These are phyloP conservation scores for Globisporangium emineosum DNA, from an alignment of 352 stramenopile genomes.

Conservation along the genomic window DNA sequence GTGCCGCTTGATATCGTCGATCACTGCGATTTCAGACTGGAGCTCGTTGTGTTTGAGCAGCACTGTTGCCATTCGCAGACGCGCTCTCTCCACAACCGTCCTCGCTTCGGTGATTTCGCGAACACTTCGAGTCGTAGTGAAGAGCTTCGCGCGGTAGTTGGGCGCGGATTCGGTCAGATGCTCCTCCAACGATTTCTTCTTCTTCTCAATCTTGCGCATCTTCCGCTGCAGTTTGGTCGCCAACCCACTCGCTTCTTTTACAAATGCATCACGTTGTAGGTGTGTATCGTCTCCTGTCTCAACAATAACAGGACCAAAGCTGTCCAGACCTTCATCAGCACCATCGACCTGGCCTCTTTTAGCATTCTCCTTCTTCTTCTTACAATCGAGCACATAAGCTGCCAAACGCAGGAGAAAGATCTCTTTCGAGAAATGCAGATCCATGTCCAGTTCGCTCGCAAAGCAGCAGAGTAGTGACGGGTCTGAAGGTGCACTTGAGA, in stretches of 20 bases:
- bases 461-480: conserved; percentile 40
- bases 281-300: neutral
- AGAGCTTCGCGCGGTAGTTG: conserved; percentile 29
- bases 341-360: conserved; percentile 8
- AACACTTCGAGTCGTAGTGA: conserved; percentile 13
- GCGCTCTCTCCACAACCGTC: conserved; percentile 30
- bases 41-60: conserved; percentile 41
- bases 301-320: no score
- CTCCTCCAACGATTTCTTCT: conserved; percentile 30
- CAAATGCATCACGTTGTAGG: conserved; percentile 7
- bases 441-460: conserved; percentile 32
- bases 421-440: conserved; percentile 50
- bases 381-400: conserved; percentile 9
- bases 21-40: conserved; percentile 9
- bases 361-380: conserved; percentile 2
- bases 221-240: conserved; percentile 42
- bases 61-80: conserved; percentile 28
- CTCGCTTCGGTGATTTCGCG: conserved; percentile 30
- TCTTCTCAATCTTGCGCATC: conserved; percentile 54
- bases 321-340: neutral
- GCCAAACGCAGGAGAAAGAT: conserved; percentile 38
- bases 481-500: neutral
- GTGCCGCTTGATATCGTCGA: conserved; percentile 22
- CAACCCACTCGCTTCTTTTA: conserved; percentile 20
- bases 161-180: conserved; percentile 27